Evolutionary conservation across 2,329 filamentous ascomycete genomes (phyloP).

Genomic region (Colletotrichum limetticola): DNA sequence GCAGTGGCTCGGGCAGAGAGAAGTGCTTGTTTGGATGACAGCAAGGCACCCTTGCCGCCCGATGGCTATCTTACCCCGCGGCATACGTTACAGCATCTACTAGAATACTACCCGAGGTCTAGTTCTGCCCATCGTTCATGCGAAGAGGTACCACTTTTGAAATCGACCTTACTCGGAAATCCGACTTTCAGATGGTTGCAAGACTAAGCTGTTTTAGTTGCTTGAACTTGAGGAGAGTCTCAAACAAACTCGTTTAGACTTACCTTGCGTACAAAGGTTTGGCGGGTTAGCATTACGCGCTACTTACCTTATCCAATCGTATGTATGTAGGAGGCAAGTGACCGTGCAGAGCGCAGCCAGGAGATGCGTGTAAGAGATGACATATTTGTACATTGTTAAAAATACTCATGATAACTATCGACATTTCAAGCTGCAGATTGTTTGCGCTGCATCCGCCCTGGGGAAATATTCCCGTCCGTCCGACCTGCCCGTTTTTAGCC

Average conservation of each 20-base stretch:
- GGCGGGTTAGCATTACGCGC: neutral
- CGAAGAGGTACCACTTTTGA: neutral
- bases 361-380: neutral
- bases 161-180: neutral
- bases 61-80: constrained; percentile 25
- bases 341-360: too few relatives aligned
- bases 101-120: constrained; percentile 22
- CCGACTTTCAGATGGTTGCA: neutral
- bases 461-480: constrained; percentile 8
- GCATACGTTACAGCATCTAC: constrained; percentile 3
- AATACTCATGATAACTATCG: constrained; percentile 14
- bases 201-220: neutral
- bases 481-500: constrained; percentile 31
- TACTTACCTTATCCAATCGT: neutral
- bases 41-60: constrained; percentile 27
- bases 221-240: neutral
- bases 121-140: neutral
- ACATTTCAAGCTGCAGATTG: constrained; percentile 6
- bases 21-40: constrained; percentile 22
- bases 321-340: too few relatives aligned
- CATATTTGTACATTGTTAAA: constrained; percentile 25
- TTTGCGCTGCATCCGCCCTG: constrained; percentile 5
- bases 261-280: neutral
- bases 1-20: neutral
- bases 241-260: neutral